Base-by-base conservation (phyloP, 1,284 basidiomycete species). In the Trametes polyzona region DNA sequence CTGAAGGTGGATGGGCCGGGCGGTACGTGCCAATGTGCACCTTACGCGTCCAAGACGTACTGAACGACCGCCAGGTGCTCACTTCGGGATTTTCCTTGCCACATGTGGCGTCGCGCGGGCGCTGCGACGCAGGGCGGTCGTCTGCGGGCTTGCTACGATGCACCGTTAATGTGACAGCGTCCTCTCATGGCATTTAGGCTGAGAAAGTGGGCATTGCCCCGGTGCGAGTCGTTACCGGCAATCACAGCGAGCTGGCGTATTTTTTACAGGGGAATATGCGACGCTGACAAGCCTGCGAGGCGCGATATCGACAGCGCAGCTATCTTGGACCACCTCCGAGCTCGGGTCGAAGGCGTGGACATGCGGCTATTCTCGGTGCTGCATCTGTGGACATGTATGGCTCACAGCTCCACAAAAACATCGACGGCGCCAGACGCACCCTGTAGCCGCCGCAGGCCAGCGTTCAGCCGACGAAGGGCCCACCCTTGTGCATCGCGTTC, bases 161-260 rank as follows among this genome's bases (percentile, higher is more conserved):
- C 36, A 23, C 33, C 26, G 35, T 33, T 33, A 48, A 39, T 11
- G 12, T 27, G 40, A 33, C 21, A 40, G 24, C 29, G 17, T 24
- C n/a, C 55, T 42, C 44, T 33, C 55, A 27, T 41, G 33, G 23
- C 43, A 39, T 27, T 51, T 56, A 62, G 57, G 48, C 54, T 57
- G 57, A 55, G 54, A 56, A 61, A 52, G 53, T 37, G 48, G 35
- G 35, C 53, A 46, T 33, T 41, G 51, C 41, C 42, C 52, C 56
- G 52, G 24, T 27, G 42, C 54, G 51, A 37, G 48, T 57, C 55
- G 41, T 55, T 52, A 16, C 55, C 61, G 61, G 61, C 61, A 52
- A 63, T 63, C 61, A 59, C 61, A 54, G 27, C 19, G 29, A 19
- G 32, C 35, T 4, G 24, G 27, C 12, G 26, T 47, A 21, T 39